Conservation (phyloP, 2,329 filamentous ascomycete species). For the Aspergillus novoparasiticus region DNA sequence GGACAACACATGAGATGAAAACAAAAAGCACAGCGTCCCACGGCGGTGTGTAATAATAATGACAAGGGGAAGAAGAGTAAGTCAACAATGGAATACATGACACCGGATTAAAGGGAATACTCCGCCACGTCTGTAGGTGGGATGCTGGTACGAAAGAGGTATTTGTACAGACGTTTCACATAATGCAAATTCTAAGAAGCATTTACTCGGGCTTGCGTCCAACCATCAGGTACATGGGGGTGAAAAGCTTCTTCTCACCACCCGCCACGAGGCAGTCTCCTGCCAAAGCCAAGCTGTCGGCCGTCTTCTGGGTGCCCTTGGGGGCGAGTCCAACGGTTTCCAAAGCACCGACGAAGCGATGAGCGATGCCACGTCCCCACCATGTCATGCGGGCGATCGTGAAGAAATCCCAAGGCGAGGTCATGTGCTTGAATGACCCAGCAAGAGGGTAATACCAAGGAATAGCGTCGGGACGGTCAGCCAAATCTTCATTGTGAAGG, state of each 20-base stretch:
- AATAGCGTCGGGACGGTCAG: slow-evolving; percentile 70
- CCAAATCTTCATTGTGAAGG: slow-evolving; percentile 82
- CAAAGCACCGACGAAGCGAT: slow-evolving; percentile 74
- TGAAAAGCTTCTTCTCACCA: slow-evolving; percentile 88
- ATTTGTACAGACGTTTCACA: slow-evolving; percentile 20
- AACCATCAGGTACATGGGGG: slow-evolving; percentile 97
- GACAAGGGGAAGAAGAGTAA: slow-evolving; percentile 14
- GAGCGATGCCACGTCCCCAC: slow-evolving; percentile 72
- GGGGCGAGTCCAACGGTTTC: slow-evolving; percentile 78
- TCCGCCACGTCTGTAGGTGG: slow-evolving; percentile 22
- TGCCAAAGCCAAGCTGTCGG: slow-evolving; percentile 79
- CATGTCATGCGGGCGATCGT: slow-evolving; percentile 89
- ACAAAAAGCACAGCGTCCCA: slow-evolving; percentile 18
- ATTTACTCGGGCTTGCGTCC: slow-evolving; percentile 73
- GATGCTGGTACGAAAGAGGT: slow-evolving; percentile 13
- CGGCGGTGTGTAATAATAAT: slow-evolving; percentile 24
- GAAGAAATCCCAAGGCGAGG: slow-evolving; percentile 75
- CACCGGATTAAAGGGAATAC: slow-evolving; percentile 23
- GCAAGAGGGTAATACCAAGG: slow-evolving; percentile 96
- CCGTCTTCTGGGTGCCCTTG: slow-evolving; percentile 88
- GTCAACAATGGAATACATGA: slow-evolving; percentile 10
- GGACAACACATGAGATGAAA: slow-evolving; percentile 16
- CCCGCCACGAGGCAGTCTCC: slow-evolving; percentile 86
- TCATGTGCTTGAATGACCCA: slow-evolving; percentile 81
- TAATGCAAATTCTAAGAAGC: slow-evolving; percentile 3